A percentile compares a stretch with the other conserved stretches of the same genome.
Conservation (phyloP, 179 eudicot genomes). For the Sideroxylon spinosum region DNA sequence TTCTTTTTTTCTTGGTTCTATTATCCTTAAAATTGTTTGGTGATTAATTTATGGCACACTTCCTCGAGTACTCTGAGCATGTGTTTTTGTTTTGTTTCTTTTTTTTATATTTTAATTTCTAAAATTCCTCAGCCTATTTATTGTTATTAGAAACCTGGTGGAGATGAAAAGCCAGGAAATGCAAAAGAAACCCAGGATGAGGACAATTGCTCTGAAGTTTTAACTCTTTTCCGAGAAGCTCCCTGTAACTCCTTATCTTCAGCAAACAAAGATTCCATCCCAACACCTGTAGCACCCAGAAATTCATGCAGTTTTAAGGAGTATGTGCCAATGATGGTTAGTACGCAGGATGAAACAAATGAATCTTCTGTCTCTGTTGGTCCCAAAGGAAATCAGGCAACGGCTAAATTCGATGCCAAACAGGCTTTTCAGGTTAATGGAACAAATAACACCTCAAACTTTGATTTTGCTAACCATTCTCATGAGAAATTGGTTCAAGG, state of each 20-base stretch:
- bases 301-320: constrained; percentile 37
- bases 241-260: constrained; percentile 34
- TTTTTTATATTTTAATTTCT: constrained; percentile 18
- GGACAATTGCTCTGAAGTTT: constrained; percentile 40
- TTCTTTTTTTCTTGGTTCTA: background rate
- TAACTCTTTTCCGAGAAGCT: constrained; percentile 43
- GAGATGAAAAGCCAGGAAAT: constrained; percentile 34
- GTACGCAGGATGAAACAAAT: constrained; percentile 28
- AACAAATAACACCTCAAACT: constrained; percentile 28
- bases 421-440: constrained; percentile 34
- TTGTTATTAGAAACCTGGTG: constrained; percentile 44
- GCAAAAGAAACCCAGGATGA: constrained; percentile 26
- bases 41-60: background rate
- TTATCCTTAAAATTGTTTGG: background rate
- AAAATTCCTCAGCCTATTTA: constrained; percentile 15
- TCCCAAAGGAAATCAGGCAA: constrained; percentile 25
- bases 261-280: constrained; percentile 29
- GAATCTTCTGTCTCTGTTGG: constrained; percentile 35
- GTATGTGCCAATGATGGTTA: constrained; percentile 31
- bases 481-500: constrained; percentile 26
- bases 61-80: background rate
- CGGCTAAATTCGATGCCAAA: constrained; percentile 29
- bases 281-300: constrained; percentile 26
- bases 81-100: background rate
- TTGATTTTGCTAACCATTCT: constrained; percentile 15